Evolutionary conservation across 208 protist genomes (phyloP).

Genomic region (Acanthamoeba royreba): DNA sequence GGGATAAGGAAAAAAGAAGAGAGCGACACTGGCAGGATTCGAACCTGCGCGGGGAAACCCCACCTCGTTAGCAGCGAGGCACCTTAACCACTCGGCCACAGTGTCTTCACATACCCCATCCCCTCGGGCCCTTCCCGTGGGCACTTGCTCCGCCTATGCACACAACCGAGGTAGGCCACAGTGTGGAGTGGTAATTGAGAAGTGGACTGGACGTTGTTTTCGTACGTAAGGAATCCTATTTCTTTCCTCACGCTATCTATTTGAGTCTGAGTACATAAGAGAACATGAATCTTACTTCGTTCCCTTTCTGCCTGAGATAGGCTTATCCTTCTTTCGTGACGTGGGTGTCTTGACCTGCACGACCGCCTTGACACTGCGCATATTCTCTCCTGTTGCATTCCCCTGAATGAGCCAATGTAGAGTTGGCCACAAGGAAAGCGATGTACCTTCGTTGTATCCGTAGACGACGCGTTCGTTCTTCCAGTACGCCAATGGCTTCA

Average conservation of each 20-base stretch:
- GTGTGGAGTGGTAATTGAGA: too few species aligned
- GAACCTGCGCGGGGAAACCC: conserved; percentile 61
- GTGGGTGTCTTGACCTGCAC: neutral
- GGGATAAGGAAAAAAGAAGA: too few species aligned
- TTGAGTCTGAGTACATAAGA: too few species aligned
- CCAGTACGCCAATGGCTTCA: neutral
- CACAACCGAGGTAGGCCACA: too few species aligned
- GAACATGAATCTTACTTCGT: too few species aligned
- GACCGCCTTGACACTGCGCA: neutral
- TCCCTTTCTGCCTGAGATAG: too few species aligned
- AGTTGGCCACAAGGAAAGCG: neutral
- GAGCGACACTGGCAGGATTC: conserved; percentile 62
- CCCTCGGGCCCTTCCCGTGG: too few species aligned
- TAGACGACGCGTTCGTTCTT: neutral
- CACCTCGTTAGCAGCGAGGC: conserved; percentile 52
- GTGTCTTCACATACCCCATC: neutral
- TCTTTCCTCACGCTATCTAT: too few species aligned
- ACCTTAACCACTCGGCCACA: conserved; percentile 58
- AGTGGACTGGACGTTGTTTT: too few species aligned
- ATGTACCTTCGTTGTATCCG: neutral
- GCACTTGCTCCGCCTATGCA: too few species aligned
- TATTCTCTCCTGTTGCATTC: neutral
- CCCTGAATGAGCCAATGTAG: neutral
- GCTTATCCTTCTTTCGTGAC: too few species aligned
- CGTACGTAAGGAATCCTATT: too few species aligned